Percentiles rank a stretch among this genome's conserved stretches.
phyloP scores from a whole-genome alignment of 345 rosid genomes.

The Laguncularia racemosa region DNA sequence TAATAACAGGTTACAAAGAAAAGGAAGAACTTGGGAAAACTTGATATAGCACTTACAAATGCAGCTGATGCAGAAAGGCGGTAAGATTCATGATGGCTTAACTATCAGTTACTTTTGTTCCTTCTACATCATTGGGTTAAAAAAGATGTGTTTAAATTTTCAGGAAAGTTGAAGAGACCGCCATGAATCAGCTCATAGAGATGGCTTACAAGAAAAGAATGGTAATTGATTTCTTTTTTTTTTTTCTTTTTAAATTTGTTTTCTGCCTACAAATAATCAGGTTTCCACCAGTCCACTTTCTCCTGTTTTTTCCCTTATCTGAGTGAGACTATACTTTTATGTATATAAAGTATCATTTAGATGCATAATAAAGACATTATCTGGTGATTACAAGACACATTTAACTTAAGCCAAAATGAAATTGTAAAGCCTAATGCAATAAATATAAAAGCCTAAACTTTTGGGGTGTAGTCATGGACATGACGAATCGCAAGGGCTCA shows the following conservation, averaged over 20 bases:
- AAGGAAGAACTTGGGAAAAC: constrained; percentile 54
- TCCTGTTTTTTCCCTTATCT: background rate
- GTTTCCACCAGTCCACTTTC: background rate
- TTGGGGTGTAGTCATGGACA: no score
- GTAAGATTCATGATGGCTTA: constrained; percentile 27
- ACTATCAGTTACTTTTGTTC: constrained; percentile 7
- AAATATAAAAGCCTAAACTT: no score
- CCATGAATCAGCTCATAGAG: constrained; percentile 84
- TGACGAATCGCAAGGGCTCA: no score
- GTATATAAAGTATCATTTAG: no score
- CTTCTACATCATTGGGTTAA: constrained; percentile 11
- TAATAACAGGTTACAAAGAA: constrained; percentile 46
- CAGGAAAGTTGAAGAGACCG: constrained; percentile 70
- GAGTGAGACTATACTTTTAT: no score
- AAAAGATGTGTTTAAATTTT: constrained; percentile 16
- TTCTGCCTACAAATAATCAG: background rate
- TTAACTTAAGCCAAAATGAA: no score
- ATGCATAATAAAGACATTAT: no score
- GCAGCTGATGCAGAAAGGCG: constrained; percentile 51
- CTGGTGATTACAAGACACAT: no score
- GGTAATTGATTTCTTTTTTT: constrained; percentile 30
- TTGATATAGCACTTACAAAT: constrained; percentile 44
- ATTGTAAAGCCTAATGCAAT: no score
- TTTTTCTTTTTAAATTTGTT: background rate
- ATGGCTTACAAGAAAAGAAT: constrained; percentile 70